Conservation (phyloP, 495 filamentous ascomycete genomes). For the Hapsidospora chrysogenum region DNA sequence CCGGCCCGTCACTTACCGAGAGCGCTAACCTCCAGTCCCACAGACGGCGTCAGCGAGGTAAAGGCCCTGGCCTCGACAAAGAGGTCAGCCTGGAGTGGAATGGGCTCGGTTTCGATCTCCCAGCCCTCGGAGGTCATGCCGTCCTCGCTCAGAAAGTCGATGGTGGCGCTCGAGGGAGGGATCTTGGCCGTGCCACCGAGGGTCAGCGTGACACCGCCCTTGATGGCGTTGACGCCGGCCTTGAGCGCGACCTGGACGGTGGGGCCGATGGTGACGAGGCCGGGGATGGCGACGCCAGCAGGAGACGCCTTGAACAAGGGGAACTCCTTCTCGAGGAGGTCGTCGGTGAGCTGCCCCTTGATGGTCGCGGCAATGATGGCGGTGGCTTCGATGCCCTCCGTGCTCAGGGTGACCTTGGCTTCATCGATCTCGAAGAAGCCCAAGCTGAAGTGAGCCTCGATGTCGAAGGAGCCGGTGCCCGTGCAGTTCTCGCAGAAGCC, state of each 20-base stretch:
- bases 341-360: slow-evolving; percentile 3
- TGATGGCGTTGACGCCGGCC: slow-evolving; percentile 5
- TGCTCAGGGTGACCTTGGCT: slow-evolving; percentile 5
- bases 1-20: too few relatives aligned
- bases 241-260: slow-evolving; percentile 4
- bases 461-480: slow-evolving; percentile 5
- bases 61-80: slow-evolving; percentile 5
- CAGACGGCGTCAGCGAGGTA: slow-evolving; percentile 4
- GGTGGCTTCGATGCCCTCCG: slow-evolving; percentile 3
- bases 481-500: slow-evolving; percentile 4
- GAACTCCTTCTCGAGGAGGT: slow-evolving; percentile 3
- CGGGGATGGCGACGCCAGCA: slow-evolving; percentile 7
- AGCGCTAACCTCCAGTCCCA: slow-evolving; percentile 10
- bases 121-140: slow-evolving; percentile 4
- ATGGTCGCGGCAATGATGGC: slow-evolving; percentile 5
- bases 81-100: slow-evolving; percentile 4
- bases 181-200: slow-evolving; percentile 5
- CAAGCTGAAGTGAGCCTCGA: slow-evolving; percentile 4
- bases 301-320: slow-evolving; percentile 6
- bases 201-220: slow-evolving; percentile 1
- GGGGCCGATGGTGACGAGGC: slow-evolving; percentile 7
- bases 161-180: slow-evolving; percentile 3
- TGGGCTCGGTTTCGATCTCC: slow-evolving; percentile 5
- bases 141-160: slow-evolving; percentile 6
- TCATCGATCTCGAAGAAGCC: slow-evolving; percentile 2